A percentile compares a stretch with the other conserved stretches of the same genome.
These are phyloP conservation scores for Talaromyces sp. DNA, from an alignment of 2,329 filamentous ascomycete species.

Conservation along the genomic window DNA sequence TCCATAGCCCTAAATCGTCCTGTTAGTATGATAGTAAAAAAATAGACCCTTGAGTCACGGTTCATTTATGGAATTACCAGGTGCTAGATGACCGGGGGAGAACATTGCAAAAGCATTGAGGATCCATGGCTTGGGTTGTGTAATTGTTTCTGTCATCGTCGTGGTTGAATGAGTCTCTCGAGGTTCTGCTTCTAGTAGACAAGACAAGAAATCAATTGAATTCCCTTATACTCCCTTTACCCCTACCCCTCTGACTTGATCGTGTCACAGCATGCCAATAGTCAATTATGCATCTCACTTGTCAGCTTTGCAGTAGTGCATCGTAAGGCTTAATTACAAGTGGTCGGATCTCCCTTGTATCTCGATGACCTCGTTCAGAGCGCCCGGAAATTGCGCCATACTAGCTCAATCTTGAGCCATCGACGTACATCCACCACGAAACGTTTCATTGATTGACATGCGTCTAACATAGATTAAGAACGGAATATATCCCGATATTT, in stretches of 20 bases:
- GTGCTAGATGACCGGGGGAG: slow-evolving; percentile 45
- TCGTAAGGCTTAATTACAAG: slow-evolving; percentile 4
- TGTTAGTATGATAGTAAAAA: neutral
- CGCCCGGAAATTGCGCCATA: slow-evolving; percentile 14
- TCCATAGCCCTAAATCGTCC: slow-evolving; percentile 10
- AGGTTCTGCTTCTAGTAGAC: neutral
- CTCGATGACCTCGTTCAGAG: neutral
- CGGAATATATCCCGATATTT: neutral
- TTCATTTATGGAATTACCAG: slow-evolving; percentile 19
- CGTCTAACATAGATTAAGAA: neutral
- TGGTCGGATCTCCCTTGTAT: neutral
- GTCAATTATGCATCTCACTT: neutral
- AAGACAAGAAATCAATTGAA: neutral
- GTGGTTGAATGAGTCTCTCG: neutral
- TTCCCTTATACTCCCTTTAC: no score
- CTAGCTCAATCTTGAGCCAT: slow-evolving; percentile 9
- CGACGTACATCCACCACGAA: neutral
- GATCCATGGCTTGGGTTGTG: slow-evolving; percentile 12
- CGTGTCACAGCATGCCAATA: neutral
- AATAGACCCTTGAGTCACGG: no score
- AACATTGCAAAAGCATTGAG: slow-evolving; percentile 50
- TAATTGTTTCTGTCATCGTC: slow-evolving; percentile 14
- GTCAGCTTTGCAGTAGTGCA: neutral
- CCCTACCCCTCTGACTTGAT: neutral
- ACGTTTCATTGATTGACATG: neutral